A percentile compares a stretch with the other conserved stretches of the same genome.
These are phyloP conservation scores for Scutellaria minor DNA, from an alignment of 257 asterid genomes.

Conservation along the genomic window DNA sequence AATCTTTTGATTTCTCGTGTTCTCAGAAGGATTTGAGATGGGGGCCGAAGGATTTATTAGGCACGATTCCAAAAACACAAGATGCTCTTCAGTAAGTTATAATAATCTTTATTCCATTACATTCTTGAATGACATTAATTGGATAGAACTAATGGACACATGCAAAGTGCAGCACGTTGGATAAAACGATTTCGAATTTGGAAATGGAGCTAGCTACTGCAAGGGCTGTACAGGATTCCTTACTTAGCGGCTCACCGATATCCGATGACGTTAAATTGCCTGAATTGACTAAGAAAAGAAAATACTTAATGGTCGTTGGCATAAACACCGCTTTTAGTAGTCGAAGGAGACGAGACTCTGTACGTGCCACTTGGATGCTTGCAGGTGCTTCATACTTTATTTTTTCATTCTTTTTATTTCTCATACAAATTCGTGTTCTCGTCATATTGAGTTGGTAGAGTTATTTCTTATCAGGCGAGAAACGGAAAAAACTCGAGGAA, in stretches of 20 bases:
- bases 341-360: conserved; percentile 88
- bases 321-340: conserved; percentile 90
- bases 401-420: not conserved
- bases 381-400: conserved; percentile 57
- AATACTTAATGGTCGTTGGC: conserved; percentile 83
- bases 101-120: conserved; percentile 7
- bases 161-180: conserved; percentile 61
- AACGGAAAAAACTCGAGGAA: conserved; percentile 57
- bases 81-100: conserved; percentile 66
- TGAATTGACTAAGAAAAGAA: conserved; percentile 65
- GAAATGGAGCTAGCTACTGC: conserved; percentile 95
- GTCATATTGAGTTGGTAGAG: conserved; percentile 19
- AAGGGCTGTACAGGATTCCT: conserved; percentile 84
- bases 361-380: conserved; percentile 93
- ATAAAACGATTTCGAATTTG: conserved; percentile 80
- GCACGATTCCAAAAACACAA: conserved; percentile 61
- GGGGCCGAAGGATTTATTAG: conserved; percentile 48
- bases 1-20: conserved; percentile 27
- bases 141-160: conserved; percentile 23
- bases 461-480: conserved; percentile 46
- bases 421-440: conserved; percentile 16
- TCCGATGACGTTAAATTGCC: conserved; percentile 74
- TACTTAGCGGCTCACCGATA: conserved; percentile 80
- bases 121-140: conserved; percentile 7
- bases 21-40: conserved; percentile 52